Base-by-base conservation (phyloP, 371 early-diverging fungal genomes). In the Syncephalis fuscata region DNA sequence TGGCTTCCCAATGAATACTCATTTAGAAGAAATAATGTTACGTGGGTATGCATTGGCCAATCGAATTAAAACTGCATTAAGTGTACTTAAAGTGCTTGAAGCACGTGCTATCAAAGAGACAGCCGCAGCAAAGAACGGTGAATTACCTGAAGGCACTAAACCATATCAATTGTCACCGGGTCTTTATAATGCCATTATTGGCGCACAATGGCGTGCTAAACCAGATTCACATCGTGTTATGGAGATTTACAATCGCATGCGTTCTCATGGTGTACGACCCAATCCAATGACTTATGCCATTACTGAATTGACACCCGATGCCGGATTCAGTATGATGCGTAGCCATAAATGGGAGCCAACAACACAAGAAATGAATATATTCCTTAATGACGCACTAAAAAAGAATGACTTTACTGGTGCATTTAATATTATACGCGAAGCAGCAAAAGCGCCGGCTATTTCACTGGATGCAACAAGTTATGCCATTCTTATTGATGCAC, bases 241-340 rank as follows among this genome's bases (percentile, higher is more conserved):
- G 4, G 24, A 44, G 44, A 20, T 44, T 3, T 22, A 22, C 11
- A 19, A 24, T 20, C 44, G 22, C 14, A 44, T 44, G 44, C 11
- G 22, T 14, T 5, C 19, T 11, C 14, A 24, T 22, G 44, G 44
- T 3, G 49, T 65, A 1, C 44, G 44, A 4, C 56, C 62, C 16
- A 63, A 66, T 44, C 40, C 41, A 7, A 60, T 32, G 26, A 66
- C 60, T 23, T 67, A 67, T 36, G 45, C 53, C 22, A 66, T 67
- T 32, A 32, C 32, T 4, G 32, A 32, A 32, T 32, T 32, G 32
- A 7, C 32, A 32, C 32, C 32, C 32, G 32, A 32, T 32, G 32
- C 4, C 7, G 32, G 32, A 32, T 32, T 32, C 32, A 32, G 32
- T 11, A 32, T 32, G 32, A 32, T 32, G 32, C 32, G 32, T 11